Base-by-base conservation (phyloP, 345 rosid species). In the Jatropha curcas region DNA sequence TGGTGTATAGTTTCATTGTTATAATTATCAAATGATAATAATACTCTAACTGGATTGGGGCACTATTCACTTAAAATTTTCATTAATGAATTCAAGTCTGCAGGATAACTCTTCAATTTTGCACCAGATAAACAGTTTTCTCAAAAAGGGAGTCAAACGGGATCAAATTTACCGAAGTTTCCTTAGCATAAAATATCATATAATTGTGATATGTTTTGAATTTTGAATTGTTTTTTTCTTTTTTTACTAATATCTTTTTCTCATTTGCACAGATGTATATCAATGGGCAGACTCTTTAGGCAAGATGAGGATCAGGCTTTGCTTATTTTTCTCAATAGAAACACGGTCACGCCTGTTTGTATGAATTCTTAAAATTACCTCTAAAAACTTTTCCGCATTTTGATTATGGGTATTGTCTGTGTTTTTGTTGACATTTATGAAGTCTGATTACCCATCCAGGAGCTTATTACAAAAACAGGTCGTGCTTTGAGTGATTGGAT, bases 291-390 rank as follows among this genome's bases (percentile, higher is more conserved):
- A 86, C 82, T 80, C 88, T 62, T 83, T 73, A 13, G 86, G 87
- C 81, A 87, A 83, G 90, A 90, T 92, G 97, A 84, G 71, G 78
- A 88, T 89, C 61, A 82, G 97, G 79, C 87, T 84, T 77, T 92
- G 93, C 89, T 84, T 94, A 78, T 92, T 92, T 85, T 94, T 94
- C 63, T 97, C 97, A 1, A 75, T 94, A 74, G 85, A 85, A 48
- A 89, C 95, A 70, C 89, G 89, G 94, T 68, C 87, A 22, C 90
- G 86, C 45, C 84, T 94, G 76, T 46, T n/a, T 65, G 98, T 91
- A 88, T 48, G 86, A 22, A 80, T 76, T 69, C 74, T 64, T 80
- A 1, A 67, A 39, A 22, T 41, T 64, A 17, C 17, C 31, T 41
- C 37, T 24, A 22, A 27, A 8, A 39, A 13, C 20, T 41, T 57